Base-by-base conservation (phyloP, 345 rosid species). In the Eucalyptus urophylla region DNA sequence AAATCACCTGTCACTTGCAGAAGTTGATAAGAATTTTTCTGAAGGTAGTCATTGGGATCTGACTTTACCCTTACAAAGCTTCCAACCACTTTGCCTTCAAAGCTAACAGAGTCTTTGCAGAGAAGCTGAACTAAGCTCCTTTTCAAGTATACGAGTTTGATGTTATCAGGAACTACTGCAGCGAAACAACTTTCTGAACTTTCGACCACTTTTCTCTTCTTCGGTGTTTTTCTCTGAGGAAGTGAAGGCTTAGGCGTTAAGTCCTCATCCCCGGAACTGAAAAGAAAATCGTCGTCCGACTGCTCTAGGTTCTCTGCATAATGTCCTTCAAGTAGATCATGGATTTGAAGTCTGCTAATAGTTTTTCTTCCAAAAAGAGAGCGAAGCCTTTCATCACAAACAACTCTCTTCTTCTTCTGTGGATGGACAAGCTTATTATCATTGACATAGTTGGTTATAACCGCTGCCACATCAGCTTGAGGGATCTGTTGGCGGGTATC, bases 11-110 rank as follows among this genome's bases (percentile, higher is more conserved):
- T 93, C 62, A 97, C 98, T 89, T 93, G 96, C 91, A 95, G 93
- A 89, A 96, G 97, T 94, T 89, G 92, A 91, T 96, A 89, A 89
- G 95, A 92, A 87, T 95, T 91, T 86, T 95, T 93, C 92, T 95
- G 97, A 80, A 93, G 94, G 92, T 94, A 95, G 89, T 95, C 95
- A 91, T 94, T 89, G 4, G 97, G 98, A 86, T 96, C 99, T 67
- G 97, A 90, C 91, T 93, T 97, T 45, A 95, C 92, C 93, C 97
- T 94, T 54, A 95, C 95, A 91, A 95, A 95, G 91, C 98, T 94
- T 86, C 95, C 96, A 65, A 95, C 87, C 80, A 97, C 86, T 89
- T 96, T 96, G 56, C 67, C 65, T 92, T 95, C 95, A 54, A 95
- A 96, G 11, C 89, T 91, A 24, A 93, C 93, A 80, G 89, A 92